Conservation (phyloP, 352 stramenopile genomes). For the Halophytophthora polymorphica region DNA sequence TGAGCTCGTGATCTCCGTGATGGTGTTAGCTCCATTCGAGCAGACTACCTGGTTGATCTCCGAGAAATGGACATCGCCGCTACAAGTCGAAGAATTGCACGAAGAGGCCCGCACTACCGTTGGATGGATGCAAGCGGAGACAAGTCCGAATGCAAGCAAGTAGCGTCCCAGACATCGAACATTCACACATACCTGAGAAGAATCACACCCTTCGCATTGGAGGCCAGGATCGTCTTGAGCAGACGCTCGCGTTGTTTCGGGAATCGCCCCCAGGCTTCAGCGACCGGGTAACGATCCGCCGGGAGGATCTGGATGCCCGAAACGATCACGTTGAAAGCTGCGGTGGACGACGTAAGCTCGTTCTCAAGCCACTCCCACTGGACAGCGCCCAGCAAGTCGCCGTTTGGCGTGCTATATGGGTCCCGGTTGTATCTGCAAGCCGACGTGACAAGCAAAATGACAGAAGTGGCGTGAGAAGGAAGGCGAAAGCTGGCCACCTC, state of each 20-base stretch:
- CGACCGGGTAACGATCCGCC: constrained; percentile 70
- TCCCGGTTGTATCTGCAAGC: constrained; percentile 75
- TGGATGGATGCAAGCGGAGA: not conserved
- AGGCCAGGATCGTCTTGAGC: constrained; percentile 80
- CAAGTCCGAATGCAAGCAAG: constrained; percentile 35
- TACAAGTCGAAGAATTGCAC: constrained; percentile 11
- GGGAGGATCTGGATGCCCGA: constrained; percentile 89
- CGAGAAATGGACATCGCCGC: constrained; percentile 91
- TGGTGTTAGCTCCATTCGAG: constrained; percentile 47
- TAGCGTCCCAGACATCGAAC: constrained; percentile 28
- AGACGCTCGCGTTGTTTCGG: constrained; percentile 76
- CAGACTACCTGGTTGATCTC: constrained; percentile 93
- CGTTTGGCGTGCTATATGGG: constrained; percentile 50
- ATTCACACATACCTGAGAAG: constrained; percentile 62
- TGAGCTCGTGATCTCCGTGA: constrained; percentile 89
- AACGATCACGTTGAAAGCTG: constrained; percentile 92
- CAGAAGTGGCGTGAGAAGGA: not conserved
- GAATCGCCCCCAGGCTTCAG: constrained; percentile 90
- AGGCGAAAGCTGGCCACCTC: not conserved
- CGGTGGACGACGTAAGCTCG: constrained; percentile 71
- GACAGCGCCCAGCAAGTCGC: constrained; percentile 67
- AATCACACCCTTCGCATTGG: constrained; percentile 83
- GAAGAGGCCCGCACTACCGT: not conserved
- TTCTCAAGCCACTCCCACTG: constrained; percentile 88
- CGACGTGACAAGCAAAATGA: not conserved